Evolutionary conservation across 2,329 filamentous ascomycete species (phyloP), one percentile per base, ranked within the genome.

Genomic region (Madurella fahalii): DNA sequence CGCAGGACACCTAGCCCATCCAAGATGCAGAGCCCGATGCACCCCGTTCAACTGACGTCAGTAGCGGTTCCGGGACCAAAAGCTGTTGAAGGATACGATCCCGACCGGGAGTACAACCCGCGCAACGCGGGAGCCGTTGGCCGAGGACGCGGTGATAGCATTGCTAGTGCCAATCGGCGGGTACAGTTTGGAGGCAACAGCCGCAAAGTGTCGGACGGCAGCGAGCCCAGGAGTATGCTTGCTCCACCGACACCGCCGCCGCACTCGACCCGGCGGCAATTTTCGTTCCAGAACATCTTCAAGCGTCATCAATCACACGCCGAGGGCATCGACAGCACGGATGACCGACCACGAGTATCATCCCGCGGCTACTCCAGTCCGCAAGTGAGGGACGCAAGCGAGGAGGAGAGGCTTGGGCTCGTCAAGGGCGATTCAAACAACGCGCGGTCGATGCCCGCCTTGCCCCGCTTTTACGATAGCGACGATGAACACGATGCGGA

Each of bases 211-310:
- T 52, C 47, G 9, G 42, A 47, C 50, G 50, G 16, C 11, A 49
- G 45, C 52, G 46, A 51, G 43, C 40, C 43, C 12, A 39, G 32
- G 4, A 49, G 40, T 1, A 11, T 34, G 31, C 70, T 78, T 12
- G 73, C 71, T 2, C 77, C 83, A 1, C 85, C 86, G 0, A 78
- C 81, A 3, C 85, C 85, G 1, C 84, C 84, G 4, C 83, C 79
- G 3, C 82, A 82, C 56, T 59, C 71, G 31, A 82, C 87, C 11
- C 81, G 77, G 61, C 81, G 93, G 57, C 90, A 96, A 67, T 99
- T 97, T 72, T 95, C 89, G 16, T 97, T 97, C 77, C 87, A 92
- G 61, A 90, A 88, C 61, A 84, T 96, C 50, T 94, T 96, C 70
- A 75, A 76, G 57, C 80, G 85, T 47, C 73, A 77, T 61, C 76